A percentile compares a stretch with the other conserved stretches of the same genome.
Evolutionary conservation across 305 asterid genomes (phyloP).

Genomic region (Fraxinus velutina): DNA sequence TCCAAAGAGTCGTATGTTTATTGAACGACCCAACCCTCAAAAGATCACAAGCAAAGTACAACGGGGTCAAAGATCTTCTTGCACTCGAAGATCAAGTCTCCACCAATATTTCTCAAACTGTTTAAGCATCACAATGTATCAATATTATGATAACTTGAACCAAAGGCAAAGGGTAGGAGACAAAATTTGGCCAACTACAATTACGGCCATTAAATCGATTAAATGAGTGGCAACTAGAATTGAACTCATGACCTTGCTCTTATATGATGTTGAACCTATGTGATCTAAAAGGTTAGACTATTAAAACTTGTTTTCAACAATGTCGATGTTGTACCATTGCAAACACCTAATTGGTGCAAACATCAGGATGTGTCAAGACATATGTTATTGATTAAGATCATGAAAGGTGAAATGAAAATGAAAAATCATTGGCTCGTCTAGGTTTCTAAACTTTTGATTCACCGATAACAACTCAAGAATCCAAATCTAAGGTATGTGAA

Average conservation of each 20-base stretch:
- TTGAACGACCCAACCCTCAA: neutral
- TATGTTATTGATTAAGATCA: neutral
- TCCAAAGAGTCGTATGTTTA: neutral
- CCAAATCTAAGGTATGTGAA: neutral
- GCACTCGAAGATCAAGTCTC: no score
- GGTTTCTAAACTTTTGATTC: neutral
- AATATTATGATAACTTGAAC: neutral
- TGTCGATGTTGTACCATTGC: neutral
- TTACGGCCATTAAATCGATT: neutral
- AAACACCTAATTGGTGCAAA: neutral
- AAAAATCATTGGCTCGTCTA: neutral
- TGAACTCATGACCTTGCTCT: neutral
- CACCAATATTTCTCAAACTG: no score
- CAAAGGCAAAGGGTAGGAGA: neutral
- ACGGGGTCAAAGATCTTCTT: no score
- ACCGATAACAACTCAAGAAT: neutral
- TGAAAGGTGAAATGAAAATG: neutral
- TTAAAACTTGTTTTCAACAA: neutral
- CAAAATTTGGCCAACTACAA: neutral
- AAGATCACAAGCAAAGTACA: neutral
- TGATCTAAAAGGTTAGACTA: neutral
- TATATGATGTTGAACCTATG: neutral
- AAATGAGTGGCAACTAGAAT: neutral
- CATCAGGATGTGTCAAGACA: neutral
- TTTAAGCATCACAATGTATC: neutral